Percentiles rank a stretch among this genome's conserved stretches.
Conservation (phyloP, 441 rosid genomes). For the Pelargonium cotyledonis region DNA sequence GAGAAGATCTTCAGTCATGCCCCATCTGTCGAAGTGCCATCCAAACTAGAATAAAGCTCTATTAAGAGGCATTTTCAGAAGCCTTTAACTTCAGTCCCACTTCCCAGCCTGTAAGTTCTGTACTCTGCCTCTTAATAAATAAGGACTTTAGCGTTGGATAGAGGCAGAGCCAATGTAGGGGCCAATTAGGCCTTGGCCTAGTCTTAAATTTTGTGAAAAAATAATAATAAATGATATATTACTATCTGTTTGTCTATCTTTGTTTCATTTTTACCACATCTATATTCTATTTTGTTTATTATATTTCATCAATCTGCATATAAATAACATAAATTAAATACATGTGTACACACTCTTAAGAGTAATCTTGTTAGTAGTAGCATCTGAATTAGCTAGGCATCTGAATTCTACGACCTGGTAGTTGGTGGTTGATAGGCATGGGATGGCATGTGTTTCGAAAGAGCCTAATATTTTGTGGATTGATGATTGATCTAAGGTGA, state of each 20-base stretch:
- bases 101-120: not conserved
- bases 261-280: not conserved
- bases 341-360: too few species aligned
- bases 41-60: slow-evolving; percentile 60
- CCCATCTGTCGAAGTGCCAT: slow-evolving; percentile 60
- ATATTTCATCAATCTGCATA: too few species aligned
- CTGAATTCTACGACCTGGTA: too few species aligned
- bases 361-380: too few species aligned
- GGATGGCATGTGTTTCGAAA: too few species aligned
- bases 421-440: too few species aligned
- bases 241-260: not conserved
- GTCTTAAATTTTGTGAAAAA: slow-evolving; percentile 1
- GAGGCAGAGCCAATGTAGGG: not conserved
- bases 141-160: too few species aligned
- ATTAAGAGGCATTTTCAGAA: slow-evolving; percentile 18
- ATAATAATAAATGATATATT: not conserved
- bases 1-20: slow-evolving; percentile 47
- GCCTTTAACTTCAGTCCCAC: not conserved
- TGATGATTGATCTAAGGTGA: too few species aligned
- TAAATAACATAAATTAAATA: too few species aligned
- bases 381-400: too few species aligned
- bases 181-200: not conserved
- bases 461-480: too few species aligned
- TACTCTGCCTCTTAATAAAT: not conserved
- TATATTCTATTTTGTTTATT: too few species aligned